Evolutionary conservation across 2,329 filamentous ascomycete genomes (phyloP), one percentile per base, ranked within the genome.

Genomic region (Hymenoscyphus scutula): DNA sequence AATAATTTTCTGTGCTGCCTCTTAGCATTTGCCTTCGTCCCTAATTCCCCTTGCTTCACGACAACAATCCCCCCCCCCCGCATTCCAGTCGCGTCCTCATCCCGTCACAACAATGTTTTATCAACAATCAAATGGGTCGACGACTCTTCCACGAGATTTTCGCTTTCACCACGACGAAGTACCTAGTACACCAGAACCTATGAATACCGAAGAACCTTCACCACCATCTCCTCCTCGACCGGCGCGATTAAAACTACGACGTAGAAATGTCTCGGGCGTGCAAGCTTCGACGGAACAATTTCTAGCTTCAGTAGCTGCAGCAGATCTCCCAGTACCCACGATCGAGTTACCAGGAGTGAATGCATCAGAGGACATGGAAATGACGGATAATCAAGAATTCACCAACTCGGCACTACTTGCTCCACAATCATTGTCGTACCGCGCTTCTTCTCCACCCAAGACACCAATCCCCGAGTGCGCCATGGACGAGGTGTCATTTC

Each of bases 221-320:
- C 67, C 64, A 58, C 71, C 70, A 32, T 72, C 72, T 5, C 70
- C 72, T 29, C 73, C 71, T 17, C 69, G 70, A 48, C 71, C 64
- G 29, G 51, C 58, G 45, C 70, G 73, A 58, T 61, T 74, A 17
- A 72, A 70, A 61, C 66, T 75, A 23, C 67, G 67, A 53, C 56
- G 72, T 57, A 69, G 73, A 53, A 70, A 71, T 67, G 67, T 67
- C 30, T 71, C 69, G 23, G 70, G 55, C 41, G 62, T 71, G 74
- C 79, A 69, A 63, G 84, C 84, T 41, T 84, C 86, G 1, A 88
- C 86, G 1, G 80, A 86, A 70, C 84, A 88, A 58, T 89, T 89
- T 70, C 80, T 89, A n/a, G 85, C 84, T 2, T 88, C 85, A 3
- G 86, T 89, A 62, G 85, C 84, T 53, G 84, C 85, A 19, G 86